These are phyloP conservation scores for Lyophyllum decastes DNA, from an alignment of 768 basidiomycete genomes.

Conservation along the genomic window DNA sequence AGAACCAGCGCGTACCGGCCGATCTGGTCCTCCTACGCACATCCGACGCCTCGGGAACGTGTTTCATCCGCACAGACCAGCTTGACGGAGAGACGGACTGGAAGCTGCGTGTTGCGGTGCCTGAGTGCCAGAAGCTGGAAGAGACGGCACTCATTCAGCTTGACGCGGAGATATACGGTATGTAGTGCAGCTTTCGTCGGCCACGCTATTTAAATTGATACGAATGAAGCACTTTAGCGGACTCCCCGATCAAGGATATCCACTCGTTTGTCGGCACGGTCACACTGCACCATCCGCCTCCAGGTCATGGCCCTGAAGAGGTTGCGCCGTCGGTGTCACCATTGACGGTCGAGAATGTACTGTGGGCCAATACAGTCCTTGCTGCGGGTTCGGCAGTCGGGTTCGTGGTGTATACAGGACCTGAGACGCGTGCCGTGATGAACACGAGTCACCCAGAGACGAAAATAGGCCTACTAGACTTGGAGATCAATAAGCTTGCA, in stretches of 20 bases:
- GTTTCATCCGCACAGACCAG: conserved; percentile 97
- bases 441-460: conserved; percentile 97
- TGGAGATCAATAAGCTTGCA: conserved; percentile 93
- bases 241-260: conserved; percentile 95
- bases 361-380: conserved; percentile 98
- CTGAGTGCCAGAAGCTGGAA: conserved; percentile 74
- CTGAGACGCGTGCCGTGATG: conserved; percentile 96
- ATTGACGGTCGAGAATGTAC: conserved; percentile 91
- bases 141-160: conserved; percentile 58
- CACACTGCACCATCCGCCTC: conserved; percentile 60
- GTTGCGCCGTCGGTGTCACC: conserved; percentile 64
- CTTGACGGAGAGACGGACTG: conserved; percentile 99
- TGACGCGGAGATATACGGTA: conserved; percentile 90
- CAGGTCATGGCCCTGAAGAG: conserved; percentile 22
- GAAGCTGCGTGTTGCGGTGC: conserved; percentile 92
- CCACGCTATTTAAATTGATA: conserved; percentile 15
- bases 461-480: conserved; percentile 87
- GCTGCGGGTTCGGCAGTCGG: conserved; percentile 94
- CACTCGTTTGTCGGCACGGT: conserved; percentile 94
- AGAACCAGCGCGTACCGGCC: conserved; percentile 96
- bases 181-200: conserved; percentile 18
- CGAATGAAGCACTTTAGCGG: conserved; percentile 52
- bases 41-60: conserved; percentile 86
- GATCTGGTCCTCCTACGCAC: conserved; percentile 91
- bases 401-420: conserved; percentile 91